These are phyloP conservation scores for Hansenula sp. DNA, from an alignment of 1,139 yeast genomes.

Conservation along the genomic window DNA sequence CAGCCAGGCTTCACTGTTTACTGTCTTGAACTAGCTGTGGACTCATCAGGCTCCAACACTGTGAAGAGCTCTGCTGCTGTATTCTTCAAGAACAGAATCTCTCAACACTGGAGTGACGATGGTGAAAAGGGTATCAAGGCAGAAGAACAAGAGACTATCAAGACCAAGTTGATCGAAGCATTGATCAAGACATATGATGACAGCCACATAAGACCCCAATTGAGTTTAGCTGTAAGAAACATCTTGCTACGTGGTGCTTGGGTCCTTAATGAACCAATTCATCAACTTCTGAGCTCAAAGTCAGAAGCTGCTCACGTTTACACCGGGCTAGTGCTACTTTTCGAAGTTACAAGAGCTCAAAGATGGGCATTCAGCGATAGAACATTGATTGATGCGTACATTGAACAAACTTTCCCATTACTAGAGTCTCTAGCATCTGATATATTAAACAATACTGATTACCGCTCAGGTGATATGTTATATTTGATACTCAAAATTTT, in stretches of 20 bases:
- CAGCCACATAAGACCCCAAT: slow-evolving; percentile 47
- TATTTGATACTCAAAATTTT: slow-evolving; percentile 61
- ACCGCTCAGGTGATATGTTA: slow-evolving; percentile 48
- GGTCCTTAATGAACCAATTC: slow-evolving; percentile 27
- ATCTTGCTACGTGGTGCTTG: slow-evolving; percentile 53
- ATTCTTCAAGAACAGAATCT: slow-evolving; percentile 61
- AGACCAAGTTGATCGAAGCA: slow-evolving; percentile 47
- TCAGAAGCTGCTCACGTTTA: slow-evolving; percentile 47
- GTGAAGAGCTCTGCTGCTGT: slow-evolving; percentile 61
- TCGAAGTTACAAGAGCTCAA: slow-evolving; percentile 53
- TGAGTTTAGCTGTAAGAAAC: slow-evolving; percentile 63
- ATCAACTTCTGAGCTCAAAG: slow-evolving; percentile 39
- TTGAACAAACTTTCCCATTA: slow-evolving; percentile 47
- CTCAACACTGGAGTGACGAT: slow-evolving; percentile 45
- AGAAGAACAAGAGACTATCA: slow-evolving; percentile 49
- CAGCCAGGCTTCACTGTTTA: slow-evolving; percentile 57
- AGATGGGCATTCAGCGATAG: slow-evolving; percentile 51
- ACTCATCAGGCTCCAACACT: slow-evolving; percentile 40
- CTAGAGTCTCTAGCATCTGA: slow-evolving; percentile 46
- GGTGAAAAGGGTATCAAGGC: slow-evolving; percentile 41
- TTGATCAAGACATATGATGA: slow-evolving; percentile 34
- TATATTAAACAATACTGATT: slow-evolving; percentile 33
- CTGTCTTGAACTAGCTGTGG: slow-evolving; percentile 48
- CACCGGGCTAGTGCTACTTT: slow-evolving; percentile 53
- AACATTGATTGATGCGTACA: slow-evolving; percentile 41